These are phyloP conservation scores for Starmerella geochares DNA, from an alignment of 805 yeast genomes.

Conservation along the genomic window DNA sequence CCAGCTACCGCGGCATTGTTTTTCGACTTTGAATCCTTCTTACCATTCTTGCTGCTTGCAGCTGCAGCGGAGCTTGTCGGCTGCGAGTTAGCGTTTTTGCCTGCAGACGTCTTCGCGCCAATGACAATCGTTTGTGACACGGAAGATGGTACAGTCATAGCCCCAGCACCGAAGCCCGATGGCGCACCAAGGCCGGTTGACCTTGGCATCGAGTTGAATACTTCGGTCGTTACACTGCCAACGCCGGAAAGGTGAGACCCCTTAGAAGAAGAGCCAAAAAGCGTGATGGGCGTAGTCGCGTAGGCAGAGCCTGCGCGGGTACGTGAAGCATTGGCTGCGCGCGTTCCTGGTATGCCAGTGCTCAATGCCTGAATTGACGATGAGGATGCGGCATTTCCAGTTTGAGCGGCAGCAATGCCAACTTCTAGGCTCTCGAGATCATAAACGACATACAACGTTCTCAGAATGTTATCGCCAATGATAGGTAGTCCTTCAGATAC, in stretches of 20 bases:
- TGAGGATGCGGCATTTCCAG: not conserved
- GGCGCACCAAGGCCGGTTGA: not conserved
- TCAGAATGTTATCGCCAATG: slow-evolving; percentile 48
- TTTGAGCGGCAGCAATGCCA: slow-evolving; percentile 38
- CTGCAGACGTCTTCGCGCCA: not conserved
- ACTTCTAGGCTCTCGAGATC: slow-evolving; percentile 47
- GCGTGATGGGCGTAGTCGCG: not conserved
- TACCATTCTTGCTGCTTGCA: not conserved
- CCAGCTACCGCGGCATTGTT: not conserved
- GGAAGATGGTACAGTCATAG: not conserved
- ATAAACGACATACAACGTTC: slow-evolving; percentile 47
- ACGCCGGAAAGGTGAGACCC: not conserved
- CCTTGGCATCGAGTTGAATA: not conserved
- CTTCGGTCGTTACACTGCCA: not conserved
- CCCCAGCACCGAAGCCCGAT: not conserved
- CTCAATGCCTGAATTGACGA: not conserved
- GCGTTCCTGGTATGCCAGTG: not conserved
- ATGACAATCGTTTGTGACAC: not conserved
- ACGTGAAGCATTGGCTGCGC: not conserved
- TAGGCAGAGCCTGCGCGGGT: not conserved
- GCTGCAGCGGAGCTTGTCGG: not conserved
- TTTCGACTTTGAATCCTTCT: not conserved
- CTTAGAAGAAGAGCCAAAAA: not conserved
- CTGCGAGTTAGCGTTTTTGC: not conserved
- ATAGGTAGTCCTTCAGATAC: slow-evolving; percentile 24